Base-by-base conservation (phyloP, 768 basidiomycete species). In the Suillus plorans region DNA sequence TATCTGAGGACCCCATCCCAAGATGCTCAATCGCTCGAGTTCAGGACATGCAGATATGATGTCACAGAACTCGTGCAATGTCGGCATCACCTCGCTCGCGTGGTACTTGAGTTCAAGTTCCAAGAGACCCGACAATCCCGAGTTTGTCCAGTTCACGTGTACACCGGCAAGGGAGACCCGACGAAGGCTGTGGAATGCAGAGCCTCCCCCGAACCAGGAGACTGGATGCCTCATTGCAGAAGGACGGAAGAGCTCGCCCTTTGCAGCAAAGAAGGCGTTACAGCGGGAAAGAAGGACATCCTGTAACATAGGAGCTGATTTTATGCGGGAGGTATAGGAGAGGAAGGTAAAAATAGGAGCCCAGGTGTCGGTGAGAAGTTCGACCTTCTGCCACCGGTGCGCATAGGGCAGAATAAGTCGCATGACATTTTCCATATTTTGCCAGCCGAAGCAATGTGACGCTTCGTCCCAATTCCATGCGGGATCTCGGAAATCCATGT, bases 351-450 rank as follows among this genome's bases (percentile, higher is more conserved):
- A 83, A 14, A 87, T 82, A 13, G 87, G 86, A 2, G 78, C 77
- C 86, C 87, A 89, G 5, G 85, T 88, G 66, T 88, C 87, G 1
- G 84, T 80, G 57, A 85, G 73, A n/a, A 88, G 76, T 57, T 83
- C 81, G 55, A 88, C 59, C 14, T 65, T 74, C 50, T 76, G 74
- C 85, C 86, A 88, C 58, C 85, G 80, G 25, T 68, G 56, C 9
- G 78, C 79, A 36, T 84, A 82, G 14, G 80, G 78, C 9, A 83
- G 69, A 12, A 88, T 73, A 37, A 83, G 72, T 18, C 74, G 77
- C 64, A 87, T 75, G 42, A 85, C 71, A 16, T 73, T 67, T 56
- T 82, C 77, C 82, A 87, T 83, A 22, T 66, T 78, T 55, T 78
- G 70, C 73, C 76, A 79, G 5, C 64, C 67, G 65, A 87, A 86